Conservation (phyloP, 1,284 basidiomycete genomes). For the Dichomitus squalens region DNA sequence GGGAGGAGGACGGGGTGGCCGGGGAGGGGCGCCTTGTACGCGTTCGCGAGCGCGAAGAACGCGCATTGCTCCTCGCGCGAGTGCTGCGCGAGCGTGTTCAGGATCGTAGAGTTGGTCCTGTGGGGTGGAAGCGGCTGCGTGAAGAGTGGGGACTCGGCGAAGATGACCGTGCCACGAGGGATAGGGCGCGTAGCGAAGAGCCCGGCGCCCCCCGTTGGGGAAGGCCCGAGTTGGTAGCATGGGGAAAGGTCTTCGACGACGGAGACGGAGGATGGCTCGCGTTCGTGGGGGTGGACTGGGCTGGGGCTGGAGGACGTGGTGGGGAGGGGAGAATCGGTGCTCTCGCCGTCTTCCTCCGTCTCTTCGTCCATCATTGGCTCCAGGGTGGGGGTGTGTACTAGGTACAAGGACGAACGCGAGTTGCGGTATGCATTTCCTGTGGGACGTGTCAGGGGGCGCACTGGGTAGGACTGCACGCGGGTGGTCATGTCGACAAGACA, state of each 20-base stretch:
- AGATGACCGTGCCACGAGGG: conserved; percentile 24
- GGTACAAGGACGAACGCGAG: conserved; percentile 17
- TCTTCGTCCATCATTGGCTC: conserved; percentile 22
- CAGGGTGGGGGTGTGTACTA: conserved; percentile 18
- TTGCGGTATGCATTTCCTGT: conserved; percentile 2
- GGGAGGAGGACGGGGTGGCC: conserved; percentile 19
- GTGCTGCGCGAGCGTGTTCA: conserved; percentile 21
- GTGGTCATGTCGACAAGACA: conserved; percentile 9
- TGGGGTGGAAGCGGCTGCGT: conserved; percentile 15
- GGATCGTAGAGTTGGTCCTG: conserved; percentile 25
- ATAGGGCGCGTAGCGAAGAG: conserved; percentile 27
- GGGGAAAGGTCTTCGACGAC: conserved; percentile 13
- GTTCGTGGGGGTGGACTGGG: conserved; percentile 2
- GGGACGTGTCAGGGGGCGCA: neutral
- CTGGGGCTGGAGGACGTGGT: conserved; percentile 7
- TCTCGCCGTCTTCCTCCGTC: conserved; percentile 16
- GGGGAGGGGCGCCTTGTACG: conserved; percentile 13
- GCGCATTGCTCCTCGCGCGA: conserved; percentile 28
- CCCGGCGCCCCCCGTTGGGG: conserved; percentile 28
- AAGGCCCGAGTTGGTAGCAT: conserved; percentile 13
- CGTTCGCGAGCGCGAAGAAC: conserved; percentile 27
- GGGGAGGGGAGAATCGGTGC: neutral
- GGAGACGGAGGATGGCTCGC: conserved; percentile 8
- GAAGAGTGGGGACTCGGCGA: conserved; percentile 29
- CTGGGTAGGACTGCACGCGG: neutral